Percentiles rank a stretch among this genome's conserved stretches.
Conservation (phyloP, 257 asterid genomes). For the Ballota nigra region DNA sequence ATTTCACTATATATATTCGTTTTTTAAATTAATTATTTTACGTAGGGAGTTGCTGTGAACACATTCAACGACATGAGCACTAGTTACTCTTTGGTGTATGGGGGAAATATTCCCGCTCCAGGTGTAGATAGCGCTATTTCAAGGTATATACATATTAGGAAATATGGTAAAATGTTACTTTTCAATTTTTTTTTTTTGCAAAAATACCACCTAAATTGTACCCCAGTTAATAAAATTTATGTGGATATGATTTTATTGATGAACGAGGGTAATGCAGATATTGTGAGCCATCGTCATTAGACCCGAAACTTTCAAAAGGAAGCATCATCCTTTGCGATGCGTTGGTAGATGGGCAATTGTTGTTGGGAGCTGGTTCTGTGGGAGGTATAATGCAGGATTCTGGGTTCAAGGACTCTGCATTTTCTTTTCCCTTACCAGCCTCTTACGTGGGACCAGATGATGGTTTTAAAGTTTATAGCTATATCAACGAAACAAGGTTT, state of each 20-base stretch:
- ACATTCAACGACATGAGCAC: conserved; percentile 30
- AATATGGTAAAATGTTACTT: too few relatives aligned
- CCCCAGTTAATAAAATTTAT: too few relatives aligned
- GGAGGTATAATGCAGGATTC: conserved; percentile 45
- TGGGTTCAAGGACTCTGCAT: conserved; percentile 33
- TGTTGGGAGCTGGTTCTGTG: conserved; percentile 29
- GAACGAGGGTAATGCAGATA: too few relatives aligned
- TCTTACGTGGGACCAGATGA: conserved; percentile 36
- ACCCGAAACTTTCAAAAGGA: conserved; percentile 35
- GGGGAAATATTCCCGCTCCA: conserved; percentile 37
- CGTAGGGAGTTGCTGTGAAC: conserved; percentile 32
- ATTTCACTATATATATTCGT: too few relatives aligned
- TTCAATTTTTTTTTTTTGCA: too few relatives aligned
- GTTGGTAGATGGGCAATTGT: conserved; percentile 12
- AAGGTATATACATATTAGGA: conserved; percentile 28
- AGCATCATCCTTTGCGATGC: conserved; percentile 52
- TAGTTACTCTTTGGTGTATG: conserved; percentile 33
- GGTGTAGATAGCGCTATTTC: conserved; percentile 29
- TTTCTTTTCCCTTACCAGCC: conserved; percentile 44
- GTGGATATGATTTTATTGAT: too few relatives aligned
- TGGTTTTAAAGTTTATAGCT: conserved; percentile 25
- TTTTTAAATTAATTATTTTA: background rate
- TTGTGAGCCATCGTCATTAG: conserved; percentile 36
- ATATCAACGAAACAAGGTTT: conserved; percentile 47
- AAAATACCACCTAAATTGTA: too few relatives aligned